Base-by-base conservation (phyloP, 192 early-diverging fungal species). In the Coemansia sp. region DNA sequence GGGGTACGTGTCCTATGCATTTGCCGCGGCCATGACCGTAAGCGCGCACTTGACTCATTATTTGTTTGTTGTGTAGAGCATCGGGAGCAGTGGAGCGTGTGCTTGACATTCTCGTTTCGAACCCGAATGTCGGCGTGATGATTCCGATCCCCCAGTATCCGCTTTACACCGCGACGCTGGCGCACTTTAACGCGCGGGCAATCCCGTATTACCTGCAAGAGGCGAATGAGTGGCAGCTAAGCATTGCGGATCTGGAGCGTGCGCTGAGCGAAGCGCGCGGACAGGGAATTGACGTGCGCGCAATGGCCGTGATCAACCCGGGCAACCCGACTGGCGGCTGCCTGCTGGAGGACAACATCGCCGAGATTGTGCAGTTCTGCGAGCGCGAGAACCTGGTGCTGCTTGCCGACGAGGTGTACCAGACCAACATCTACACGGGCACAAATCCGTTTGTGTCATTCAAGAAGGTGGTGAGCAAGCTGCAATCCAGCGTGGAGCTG, bases 111-210 rank as follows among this genome's bases (percentile, higher is more conserved):
- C 67, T 97, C 19, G 88, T 93, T 28, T 78, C 87, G 31, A 64
- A 89, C 67, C 55, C 60, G 27, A 79, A 89, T 22, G 86, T 92
- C 34, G 96, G 96, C 26, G 90, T 99, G 64, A 93, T 99, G 94
- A 97, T 97, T 59, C 96, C 96, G 20, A 94, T 99, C 47, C 96
- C 96, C 29, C 96, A 99, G 66, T 99, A 99, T 63, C 96, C 96
- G 44, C 84, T 99, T 23, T 99, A 99, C 81, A 90, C 91, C 9
- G 96, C 94, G 23, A 88, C 92, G 1, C 79, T 99, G 40, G 82
- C 90, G 2, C 81, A 94, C 17, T 83, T 89, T 60, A 79, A 90
- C 55, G 93, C 90, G n/a, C 79, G 84, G 8, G 83, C 87, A 23
- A 92, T 97, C 5, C 92, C 88, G 20, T 99, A 99, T 75, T 94